Percentiles rank a stretch among this genome's conserved stretches.
Evolutionary conservation across 2,329 filamentous ascomycete species (phyloP).

Genomic region (Trichophyton rubrum): DNA sequence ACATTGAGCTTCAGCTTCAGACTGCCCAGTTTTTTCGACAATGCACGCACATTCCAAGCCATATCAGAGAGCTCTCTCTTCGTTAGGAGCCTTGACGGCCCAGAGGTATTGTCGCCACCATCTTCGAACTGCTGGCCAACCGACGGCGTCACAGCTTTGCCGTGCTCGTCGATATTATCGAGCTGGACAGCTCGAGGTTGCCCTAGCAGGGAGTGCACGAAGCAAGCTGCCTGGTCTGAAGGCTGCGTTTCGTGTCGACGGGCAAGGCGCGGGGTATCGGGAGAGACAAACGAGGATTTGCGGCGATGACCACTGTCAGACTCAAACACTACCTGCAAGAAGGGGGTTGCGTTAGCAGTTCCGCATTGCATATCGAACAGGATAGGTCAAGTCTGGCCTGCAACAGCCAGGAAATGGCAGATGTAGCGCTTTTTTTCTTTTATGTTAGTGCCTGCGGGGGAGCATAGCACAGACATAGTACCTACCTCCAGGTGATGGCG

Average conservation of each 20-base stretch:
- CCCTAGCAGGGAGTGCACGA: slow-evolving; percentile 49
- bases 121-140: slow-evolving; percentile 1
- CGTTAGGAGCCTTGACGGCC: slow-evolving; percentile 65
- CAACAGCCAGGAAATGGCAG: neutral
- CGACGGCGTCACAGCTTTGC: neutral
- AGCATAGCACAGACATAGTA: neutral
- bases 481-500: slow-evolving; percentile 2
- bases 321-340: slow-evolving; percentile 32
- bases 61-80: slow-evolving; percentile 94
- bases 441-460: neutral
- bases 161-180: slow-evolving; percentile 17
- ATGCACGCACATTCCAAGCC: slow-evolving; percentile 86
- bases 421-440: neutral
- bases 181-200: slow-evolving; percentile 16
- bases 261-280: slow-evolving; percentile 29
- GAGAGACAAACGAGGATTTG: slow-evolving; percentile 46
- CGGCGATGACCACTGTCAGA: slow-evolving; percentile 40
- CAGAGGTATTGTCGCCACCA: slow-evolving; percentile 22
- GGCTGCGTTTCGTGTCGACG: slow-evolving; percentile 26
- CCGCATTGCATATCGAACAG: neutral
- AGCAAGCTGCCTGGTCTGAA: slow-evolving; percentile 31
- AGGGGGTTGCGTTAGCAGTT: neutral
- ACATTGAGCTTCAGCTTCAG: slow-evolving; percentile 73
- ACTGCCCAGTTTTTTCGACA: slow-evolving; percentile 73
- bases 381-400: neutral